phyloP scores from a whole-genome alignment of 257 asterid species.

The Jasminum sambac region DNA sequence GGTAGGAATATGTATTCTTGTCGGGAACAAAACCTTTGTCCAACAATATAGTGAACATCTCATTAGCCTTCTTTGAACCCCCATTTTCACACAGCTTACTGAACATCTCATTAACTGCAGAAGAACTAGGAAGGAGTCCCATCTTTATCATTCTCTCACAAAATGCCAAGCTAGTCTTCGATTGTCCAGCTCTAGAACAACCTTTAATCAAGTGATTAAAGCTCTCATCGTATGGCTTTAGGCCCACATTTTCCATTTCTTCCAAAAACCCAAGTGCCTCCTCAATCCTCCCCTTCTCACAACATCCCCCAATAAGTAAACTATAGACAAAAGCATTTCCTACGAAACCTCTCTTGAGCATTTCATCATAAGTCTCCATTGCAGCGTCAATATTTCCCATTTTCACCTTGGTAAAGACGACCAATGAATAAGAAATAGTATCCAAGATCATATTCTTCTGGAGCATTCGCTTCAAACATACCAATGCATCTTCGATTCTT shows the following conservation, averaged over 20 bases:
- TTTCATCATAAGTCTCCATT: conserved; percentile 49
- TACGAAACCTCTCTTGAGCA: conserved; percentile 72
- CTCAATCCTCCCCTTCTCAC: conserved; percentile 50
- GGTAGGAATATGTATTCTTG: conserved; percentile 48
- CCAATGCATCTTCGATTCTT: conserved; percentile 55
- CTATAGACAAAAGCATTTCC: conserved; percentile 63
- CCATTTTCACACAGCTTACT: conserved; percentile 55
- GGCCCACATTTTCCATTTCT: conserved; percentile 51
- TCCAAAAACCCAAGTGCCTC: conserved; percentile 49
- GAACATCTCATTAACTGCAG: conserved; percentile 48
- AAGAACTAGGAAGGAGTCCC: conserved; percentile 53
- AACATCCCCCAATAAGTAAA: conserved; percentile 49
- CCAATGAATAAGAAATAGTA: conserved; percentile 55
- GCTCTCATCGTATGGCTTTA: conserved; percentile 58
- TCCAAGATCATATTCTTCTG: conserved; percentile 65
- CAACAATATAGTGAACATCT: conserved; percentile 55
- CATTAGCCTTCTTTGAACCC: conserved; percentile 51
- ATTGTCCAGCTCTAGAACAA: conserved; percentile 49
- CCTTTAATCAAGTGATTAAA: conserved; percentile 53
- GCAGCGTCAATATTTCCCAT: conserved; percentile 62
- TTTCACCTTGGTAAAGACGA: conserved; percentile 67
- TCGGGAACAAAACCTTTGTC: conserved; percentile 63
- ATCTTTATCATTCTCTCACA: conserved; percentile 51
- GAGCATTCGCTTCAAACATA: conserved; percentile 57
- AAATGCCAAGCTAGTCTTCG: conserved; percentile 52